Conservation (phyloP, 208 protist genomes). For the Acanthamoeba triangularis region DNA sequence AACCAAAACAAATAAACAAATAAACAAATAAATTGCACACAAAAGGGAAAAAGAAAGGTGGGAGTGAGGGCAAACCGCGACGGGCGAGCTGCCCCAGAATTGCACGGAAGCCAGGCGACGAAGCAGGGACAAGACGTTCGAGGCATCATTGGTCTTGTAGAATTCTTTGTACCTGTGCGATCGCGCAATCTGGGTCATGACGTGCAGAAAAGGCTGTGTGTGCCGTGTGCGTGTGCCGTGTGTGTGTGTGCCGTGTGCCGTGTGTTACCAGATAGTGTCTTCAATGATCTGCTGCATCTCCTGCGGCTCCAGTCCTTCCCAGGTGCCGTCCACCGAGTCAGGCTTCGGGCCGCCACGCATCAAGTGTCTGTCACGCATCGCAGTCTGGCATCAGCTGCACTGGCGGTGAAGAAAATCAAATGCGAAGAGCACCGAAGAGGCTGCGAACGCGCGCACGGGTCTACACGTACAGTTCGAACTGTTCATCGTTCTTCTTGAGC, state of each 20-base stretch:
- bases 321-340: not conserved
- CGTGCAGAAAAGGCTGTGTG: not conserved
- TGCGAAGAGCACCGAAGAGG: not conserved
- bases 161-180: not conserved
- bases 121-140: not conserved
- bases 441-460: too few relatives aligned
- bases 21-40: too few relatives aligned
- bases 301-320: not conserved
- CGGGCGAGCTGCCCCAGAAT: not conserved
- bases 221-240: not conserved
- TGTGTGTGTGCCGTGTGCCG: not conserved
- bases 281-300: not conserved
- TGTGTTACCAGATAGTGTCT: not conserved
- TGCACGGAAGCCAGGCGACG: not conserved
- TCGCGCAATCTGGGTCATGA: not conserved
- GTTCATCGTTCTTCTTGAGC: conserved; percentile 32
- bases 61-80: not conserved
- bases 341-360: not conserved
- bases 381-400: not conserved
- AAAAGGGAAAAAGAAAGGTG: not conserved
- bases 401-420: too few relatives aligned
- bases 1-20: not conserved
- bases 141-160: not conserved
- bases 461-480: not conserved
- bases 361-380: not conserved